Conservation (phyloP, 2,329 filamentous ascomycete species). For the Ramularia collo-cygni region DNA sequence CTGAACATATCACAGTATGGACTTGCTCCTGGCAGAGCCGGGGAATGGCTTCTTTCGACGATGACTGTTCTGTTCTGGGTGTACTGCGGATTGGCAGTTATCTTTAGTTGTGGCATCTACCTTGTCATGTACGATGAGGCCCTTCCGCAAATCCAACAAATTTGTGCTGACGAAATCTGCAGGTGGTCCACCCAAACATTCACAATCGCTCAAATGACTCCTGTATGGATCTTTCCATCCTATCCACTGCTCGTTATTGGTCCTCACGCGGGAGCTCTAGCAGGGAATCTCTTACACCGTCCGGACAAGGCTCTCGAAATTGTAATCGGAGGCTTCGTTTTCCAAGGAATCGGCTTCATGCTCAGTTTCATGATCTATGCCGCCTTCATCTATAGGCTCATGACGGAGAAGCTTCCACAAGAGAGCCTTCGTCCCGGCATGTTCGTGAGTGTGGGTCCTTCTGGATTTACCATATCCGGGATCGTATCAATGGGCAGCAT, state of each 20-base stretch:
- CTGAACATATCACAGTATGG: conserved; percentile 74
- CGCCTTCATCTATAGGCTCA: conserved; percentile 76
- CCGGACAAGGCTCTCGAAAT: conserved; percentile 44
- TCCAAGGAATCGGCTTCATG: conserved; percentile 59
- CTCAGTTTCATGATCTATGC: conserved; percentile 73
- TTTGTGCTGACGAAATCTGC: conserved; percentile 11
- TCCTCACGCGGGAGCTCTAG: conserved; percentile 59
- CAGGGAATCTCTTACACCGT: conserved; percentile 36
- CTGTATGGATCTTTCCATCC: conserved; percentile 80
- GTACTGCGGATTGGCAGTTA: conserved; percentile 60
- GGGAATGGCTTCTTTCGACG: conserved; percentile 46
- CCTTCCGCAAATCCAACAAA: neutral
- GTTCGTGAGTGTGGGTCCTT: conserved; percentile 77
- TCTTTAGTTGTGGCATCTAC: conserved; percentile 65
- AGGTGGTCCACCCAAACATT: conserved; percentile 60
- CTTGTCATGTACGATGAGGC: conserved; percentile 55
- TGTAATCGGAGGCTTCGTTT: conserved; percentile 52
- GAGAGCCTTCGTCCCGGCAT: conserved; percentile 73
- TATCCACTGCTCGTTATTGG: conserved; percentile 74
- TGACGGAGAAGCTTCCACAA: conserved; percentile 77
- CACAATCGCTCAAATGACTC: conserved; percentile 77
- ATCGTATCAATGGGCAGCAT: conserved; percentile 52
- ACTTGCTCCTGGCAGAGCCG: conserved; percentile 39
- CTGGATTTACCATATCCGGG: conserved; percentile 59
- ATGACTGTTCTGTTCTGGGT: conserved; percentile 70